Evolutionary conservation across 2,329 filamentous ascomycete species (phyloP).

Genomic region (Didymella pomorum): DNA sequence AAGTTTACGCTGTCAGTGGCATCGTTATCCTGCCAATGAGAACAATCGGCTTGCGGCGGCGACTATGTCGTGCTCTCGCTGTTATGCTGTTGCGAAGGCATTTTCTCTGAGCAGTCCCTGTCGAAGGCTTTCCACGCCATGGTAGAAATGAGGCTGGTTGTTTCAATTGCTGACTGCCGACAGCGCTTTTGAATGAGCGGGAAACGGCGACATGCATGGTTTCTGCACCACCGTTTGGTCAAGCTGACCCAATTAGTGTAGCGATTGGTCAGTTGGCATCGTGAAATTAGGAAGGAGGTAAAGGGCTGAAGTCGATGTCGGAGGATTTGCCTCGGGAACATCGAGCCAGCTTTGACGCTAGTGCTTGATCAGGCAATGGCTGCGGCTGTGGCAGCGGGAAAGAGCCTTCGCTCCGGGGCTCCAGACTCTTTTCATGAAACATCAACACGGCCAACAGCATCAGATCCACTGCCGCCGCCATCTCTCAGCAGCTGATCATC

Average conservation of each 20-base stretch:
- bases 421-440: conserved; percentile 15
- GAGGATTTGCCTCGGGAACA: conserved; percentile 4
- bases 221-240: neutral
- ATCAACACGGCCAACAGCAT: conserved; percentile 4
- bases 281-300: conserved; percentile 13
- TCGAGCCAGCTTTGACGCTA: neutral
- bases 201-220: conserved; percentile 2
- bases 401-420: conserved; percentile 16
- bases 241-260: neutral
- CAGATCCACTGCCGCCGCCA: neutral
- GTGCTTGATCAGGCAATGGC: neutral
- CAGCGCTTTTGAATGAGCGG: neutral
- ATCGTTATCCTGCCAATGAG: neutral
- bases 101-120: neutral
- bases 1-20: neutral
- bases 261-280: neutral
- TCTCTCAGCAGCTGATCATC: conserved; percentile 5
- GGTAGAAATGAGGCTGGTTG: neutral
- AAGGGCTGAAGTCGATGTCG: conserved; percentile 4
- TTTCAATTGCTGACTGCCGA: conserved; percentile 8
- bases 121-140: neutral
- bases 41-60: neutral
- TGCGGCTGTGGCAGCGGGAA: conserved; percentile 16
- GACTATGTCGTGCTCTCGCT: neutral
- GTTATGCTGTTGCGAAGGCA: neutral